Evolutionary conservation across 1,284 basidiomycete species (phyloP).

Genomic region (Tilletia setariae): DNA sequence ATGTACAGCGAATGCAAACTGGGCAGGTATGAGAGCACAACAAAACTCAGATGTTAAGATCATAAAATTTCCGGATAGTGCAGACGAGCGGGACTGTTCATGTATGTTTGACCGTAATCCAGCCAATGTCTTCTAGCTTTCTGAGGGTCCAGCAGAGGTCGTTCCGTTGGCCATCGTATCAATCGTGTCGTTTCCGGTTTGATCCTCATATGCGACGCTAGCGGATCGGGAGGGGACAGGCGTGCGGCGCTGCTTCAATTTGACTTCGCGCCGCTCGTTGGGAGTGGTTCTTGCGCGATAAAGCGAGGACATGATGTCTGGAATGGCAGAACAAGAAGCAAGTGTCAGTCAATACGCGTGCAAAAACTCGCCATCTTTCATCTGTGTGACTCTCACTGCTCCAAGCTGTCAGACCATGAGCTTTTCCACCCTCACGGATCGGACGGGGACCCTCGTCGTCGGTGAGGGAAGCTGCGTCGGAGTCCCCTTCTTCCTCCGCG

Average conservation of each 20-base stretch:
- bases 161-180: not conserved
- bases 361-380: not conserved
- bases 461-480: not conserved
- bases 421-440: not conserved
- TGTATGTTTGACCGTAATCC: too few species aligned
- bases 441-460: conserved; percentile 2
- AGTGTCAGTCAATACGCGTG: not conserved
- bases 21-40: too few species aligned
- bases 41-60: too few species aligned
- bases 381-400: conserved; percentile 7
- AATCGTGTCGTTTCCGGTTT: not conserved
- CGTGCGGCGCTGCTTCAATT: conserved; percentile 5
- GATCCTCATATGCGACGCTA: conserved; percentile 4
- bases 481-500: not conserved
- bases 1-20: too few species aligned
- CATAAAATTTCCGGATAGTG: too few species aligned
- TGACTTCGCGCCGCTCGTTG: conserved; percentile 6
- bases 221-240: not conserved
- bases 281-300: conserved; percentile 10
- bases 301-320: conserved; percentile 1
- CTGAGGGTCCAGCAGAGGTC: too few species aligned
- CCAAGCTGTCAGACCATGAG: conserved; percentile 12
- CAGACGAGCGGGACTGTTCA: too few species aligned
- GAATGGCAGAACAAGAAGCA: not conserved
- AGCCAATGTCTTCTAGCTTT: too few species aligned